Percentiles rank a stretch among this genome's conserved stretches.
Evolutionary conservation across 2,329 filamentous ascomycete genomes (phyloP).

Genomic region (Colletotrichum destructivum): DNA sequence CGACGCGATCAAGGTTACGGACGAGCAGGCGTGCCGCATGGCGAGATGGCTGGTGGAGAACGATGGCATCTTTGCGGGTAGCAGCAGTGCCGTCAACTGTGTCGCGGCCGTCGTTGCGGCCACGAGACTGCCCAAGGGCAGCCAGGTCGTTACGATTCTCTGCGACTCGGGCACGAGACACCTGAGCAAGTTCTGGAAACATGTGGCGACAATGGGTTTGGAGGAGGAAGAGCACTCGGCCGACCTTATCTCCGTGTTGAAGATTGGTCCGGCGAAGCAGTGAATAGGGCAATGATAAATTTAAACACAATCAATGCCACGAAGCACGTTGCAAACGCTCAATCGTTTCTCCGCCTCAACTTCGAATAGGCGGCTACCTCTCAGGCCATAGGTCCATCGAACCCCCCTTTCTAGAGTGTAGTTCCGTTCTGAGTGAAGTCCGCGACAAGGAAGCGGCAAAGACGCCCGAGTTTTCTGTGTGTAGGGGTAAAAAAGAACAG

Average conservation of each 20-base stretch:
- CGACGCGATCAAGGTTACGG: slow-evolving; percentile 89
- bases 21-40: slow-evolving; percentile 92
- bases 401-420: slow-evolving; percentile 30
- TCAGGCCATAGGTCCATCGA: slow-evolving; percentile 35
- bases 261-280: slow-evolving; percentile 52
- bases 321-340: slow-evolving; percentile 11
- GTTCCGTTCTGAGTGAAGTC: background rate
- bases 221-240: slow-evolving; percentile 68
- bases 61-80: slow-evolving; percentile 94
- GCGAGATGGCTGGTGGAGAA: slow-evolving; percentile 96
- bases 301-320: slow-evolving; percentile 10
- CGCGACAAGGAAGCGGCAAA: slow-evolving; percentile 25
- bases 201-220: slow-evolving; percentile 77
- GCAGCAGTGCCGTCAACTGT: slow-evolving; percentile 97
- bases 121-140: slow-evolving; percentile 71
- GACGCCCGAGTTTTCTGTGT: slow-evolving; percentile 27
- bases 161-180: slow-evolving; percentile 89
- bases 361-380: background rate
- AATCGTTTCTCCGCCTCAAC: slow-evolving; percentile 5
- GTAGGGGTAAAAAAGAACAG: slow-evolving; percentile 23
- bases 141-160: slow-evolving; percentile 84
- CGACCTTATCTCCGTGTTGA: slow-evolving; percentile 67
- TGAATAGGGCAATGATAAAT: background rate
- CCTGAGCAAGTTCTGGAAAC: slow-evolving; percentile 88
- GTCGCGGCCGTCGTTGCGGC: slow-evolving; percentile 82